Evolutionary conservation across 208 protist species (phyloP).

Genomic region (Crithidia fasciculata): DNA sequence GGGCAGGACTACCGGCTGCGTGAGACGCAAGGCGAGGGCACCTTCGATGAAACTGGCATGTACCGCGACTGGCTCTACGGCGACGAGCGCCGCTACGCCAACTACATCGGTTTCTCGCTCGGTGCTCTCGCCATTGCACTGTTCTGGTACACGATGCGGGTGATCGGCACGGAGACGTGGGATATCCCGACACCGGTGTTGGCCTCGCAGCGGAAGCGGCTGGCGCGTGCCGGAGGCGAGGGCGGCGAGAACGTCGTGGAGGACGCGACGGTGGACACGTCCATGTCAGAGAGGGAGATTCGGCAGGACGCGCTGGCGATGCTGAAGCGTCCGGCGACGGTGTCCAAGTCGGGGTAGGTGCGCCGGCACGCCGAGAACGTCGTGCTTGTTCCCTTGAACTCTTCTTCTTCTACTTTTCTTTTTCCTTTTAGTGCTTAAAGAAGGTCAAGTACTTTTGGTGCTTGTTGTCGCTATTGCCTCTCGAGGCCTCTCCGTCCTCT

Average conservation of each 20-base stretch:
- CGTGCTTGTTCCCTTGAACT: no score
- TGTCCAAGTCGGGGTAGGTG: slow-evolving; percentile 47
- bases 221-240: slow-evolving; percentile 18
- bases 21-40: slow-evolving; percentile 84
- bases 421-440: slow-evolving; percentile 1
- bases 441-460: background rate
- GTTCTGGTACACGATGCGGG: slow-evolving; percentile 86
- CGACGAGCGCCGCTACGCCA: slow-evolving; percentile 87
- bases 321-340: slow-evolving; percentile 72
- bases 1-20: slow-evolving; percentile 85
- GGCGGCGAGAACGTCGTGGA: slow-evolving; percentile 13
- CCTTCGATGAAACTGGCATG: slow-evolving; percentile 86
- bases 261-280: slow-evolving; percentile 10
- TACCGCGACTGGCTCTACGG: slow-evolving; percentile 92
- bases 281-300: slow-evolving; percentile 32
- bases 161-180: slow-evolving; percentile 86
- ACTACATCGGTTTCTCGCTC: slow-evolving; percentile 77
- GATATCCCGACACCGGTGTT: slow-evolving; percentile 86
- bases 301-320: slow-evolving; percentile 75
- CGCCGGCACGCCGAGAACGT: background rate
- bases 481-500: no score
- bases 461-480: slow-evolving; percentile 2
- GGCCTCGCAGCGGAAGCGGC: slow-evolving; percentile 70
- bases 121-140: slow-evolving; percentile 56
- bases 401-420: background rate